phyloP scores from a whole-genome alignment of 148 eudicot species.

The Nepenthes mirabilis region DNA sequence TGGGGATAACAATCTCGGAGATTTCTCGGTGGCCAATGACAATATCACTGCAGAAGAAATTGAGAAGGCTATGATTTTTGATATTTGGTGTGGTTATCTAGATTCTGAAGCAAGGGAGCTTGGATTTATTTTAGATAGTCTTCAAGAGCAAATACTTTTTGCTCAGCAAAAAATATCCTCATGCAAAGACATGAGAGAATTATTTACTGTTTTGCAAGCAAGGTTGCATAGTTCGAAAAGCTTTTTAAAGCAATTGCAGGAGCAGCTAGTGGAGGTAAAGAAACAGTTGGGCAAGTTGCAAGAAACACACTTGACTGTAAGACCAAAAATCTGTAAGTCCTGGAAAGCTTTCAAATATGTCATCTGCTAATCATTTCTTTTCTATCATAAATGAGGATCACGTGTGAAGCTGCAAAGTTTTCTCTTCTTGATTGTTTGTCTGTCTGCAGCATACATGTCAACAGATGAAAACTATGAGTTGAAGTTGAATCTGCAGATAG shows the following conservation, averaged over 20 bases:
- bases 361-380: not conserved
- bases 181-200: conserved; percentile 23
- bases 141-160: conserved; percentile 26
- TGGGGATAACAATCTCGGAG: conserved; percentile 41
- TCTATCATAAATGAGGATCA: not conserved
- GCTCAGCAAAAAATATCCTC: conserved; percentile 28
- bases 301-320: conserved; percentile 23
- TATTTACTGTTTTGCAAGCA: conserved; percentile 19
- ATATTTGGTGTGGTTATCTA: conserved; percentile 47
- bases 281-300: conserved; percentile 46
- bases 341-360: not conserved
- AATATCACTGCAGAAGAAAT: conserved; percentile 25
- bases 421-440: conserved; percentile 9
- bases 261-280: conserved; percentile 49
- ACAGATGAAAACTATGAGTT: conserved; percentile 9
- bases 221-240: conserved; percentile 46
- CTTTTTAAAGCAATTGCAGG: conserved; percentile 40
- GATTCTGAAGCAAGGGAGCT: conserved; percentile 56
- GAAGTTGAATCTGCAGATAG: conserved; percentile 23
- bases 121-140: conserved; percentile 30
- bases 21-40: conserved; percentile 25
- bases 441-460: conserved; percentile 24
- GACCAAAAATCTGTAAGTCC: conserved; percentile 36
- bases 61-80: conserved; percentile 47
- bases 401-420: not conserved